Base-by-base conservation (phyloP, 2,329 filamentous ascomycete species). In the Colletotrichum nymphaeae region DNA sequence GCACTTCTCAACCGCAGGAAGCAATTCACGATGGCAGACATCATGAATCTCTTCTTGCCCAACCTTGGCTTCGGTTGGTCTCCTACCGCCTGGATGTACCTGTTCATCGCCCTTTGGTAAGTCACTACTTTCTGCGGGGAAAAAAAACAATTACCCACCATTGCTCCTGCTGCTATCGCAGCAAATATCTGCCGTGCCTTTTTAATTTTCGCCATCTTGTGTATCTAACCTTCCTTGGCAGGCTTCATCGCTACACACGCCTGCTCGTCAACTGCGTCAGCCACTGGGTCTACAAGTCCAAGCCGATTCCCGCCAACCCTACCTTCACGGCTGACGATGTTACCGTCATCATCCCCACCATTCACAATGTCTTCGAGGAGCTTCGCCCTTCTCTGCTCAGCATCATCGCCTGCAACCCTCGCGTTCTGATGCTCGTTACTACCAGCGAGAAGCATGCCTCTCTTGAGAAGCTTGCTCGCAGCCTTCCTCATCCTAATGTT, bases 271-370 rank as follows among this genome's bases (percentile, higher is more conserved):
- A 98, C 81, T 91, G 94, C 78, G 86, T 94, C 78, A 95, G 94
- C 78, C 95, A 97, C 81, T 97, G 94, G 93, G 88, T 87, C 12
- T 98, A 97, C 86, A 93, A 92, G 83, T 95, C 95, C 30, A 94
- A 95, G 75, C 93, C 93, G 55, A 93, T 96, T 67, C 93, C 95
- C 53, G 90, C 91, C 72, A 93, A 95, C 75, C 95, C 96, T n/a
- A 92, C 88, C 57, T 92, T 95, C 81, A 94, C 92, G 32, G 89
- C 92, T 42, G 86, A 94, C 77, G 94, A 98, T 89, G 95, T 98
- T 78, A 98, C 96, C 6, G 95, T 98, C 76, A 94, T 98, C 78
- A 94, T 98, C 74, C 96, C 96, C 8, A 97, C 95, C 12, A 95
- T 98, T 76, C 94, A 97, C 80, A 94, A 95, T 74, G 92, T 91